Conservation (phyloP, 1,284 basidiomycete species). For the Malassezia caprae region DNA sequence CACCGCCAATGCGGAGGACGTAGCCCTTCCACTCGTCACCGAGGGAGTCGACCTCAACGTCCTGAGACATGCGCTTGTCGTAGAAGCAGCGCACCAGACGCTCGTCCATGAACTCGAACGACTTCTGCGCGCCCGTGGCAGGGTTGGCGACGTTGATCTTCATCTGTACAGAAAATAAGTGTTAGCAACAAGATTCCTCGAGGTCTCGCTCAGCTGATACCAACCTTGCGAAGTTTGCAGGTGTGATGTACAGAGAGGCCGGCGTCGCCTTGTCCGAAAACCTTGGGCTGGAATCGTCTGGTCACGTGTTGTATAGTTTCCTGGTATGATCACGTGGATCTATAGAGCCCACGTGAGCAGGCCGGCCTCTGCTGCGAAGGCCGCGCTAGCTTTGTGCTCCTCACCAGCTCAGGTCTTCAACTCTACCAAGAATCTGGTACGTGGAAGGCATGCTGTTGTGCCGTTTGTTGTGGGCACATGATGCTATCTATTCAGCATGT, state of each 20-base stretch:
- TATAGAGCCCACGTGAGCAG: conserved; percentile 8
- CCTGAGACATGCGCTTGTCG: conserved; percentile 91
- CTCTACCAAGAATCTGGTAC: conserved; percentile 9
- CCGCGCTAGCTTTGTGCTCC: not conserved
- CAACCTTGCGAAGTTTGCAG: conserved; percentile 19
- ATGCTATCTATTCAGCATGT: not conserved
- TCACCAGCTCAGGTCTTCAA: conserved; percentile 14
- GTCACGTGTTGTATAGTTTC: not conserved
- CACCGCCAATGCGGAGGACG: conserved; percentile 90
- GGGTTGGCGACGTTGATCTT: conserved; percentile 94
- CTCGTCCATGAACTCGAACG: conserved; percentile 83
- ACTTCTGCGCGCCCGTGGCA: conserved; percentile 91
- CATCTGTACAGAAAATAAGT: conserved; percentile 53
- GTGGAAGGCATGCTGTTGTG: not conserved
- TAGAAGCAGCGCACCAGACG: conserved; percentile 81
- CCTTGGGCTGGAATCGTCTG: not conserved
- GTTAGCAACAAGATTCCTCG: conserved; percentile 8
- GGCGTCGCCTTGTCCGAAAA: conserved; percentile 9
- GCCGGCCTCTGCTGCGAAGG: conserved; percentile 1
- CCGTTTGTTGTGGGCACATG: not conserved
- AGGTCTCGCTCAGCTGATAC: conserved; percentile 52
- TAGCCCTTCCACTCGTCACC: conserved; percentile 97
- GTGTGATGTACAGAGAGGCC: conserved; percentile 13
- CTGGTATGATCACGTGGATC: conserved; percentile 8
- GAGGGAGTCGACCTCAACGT: conserved; percentile 79